Evolutionary conservation across 2,329 filamentous ascomycete species (phyloP), one percentile per base, ranked within the genome.

Genomic region (Phialemoniopsis sp.): DNA sequence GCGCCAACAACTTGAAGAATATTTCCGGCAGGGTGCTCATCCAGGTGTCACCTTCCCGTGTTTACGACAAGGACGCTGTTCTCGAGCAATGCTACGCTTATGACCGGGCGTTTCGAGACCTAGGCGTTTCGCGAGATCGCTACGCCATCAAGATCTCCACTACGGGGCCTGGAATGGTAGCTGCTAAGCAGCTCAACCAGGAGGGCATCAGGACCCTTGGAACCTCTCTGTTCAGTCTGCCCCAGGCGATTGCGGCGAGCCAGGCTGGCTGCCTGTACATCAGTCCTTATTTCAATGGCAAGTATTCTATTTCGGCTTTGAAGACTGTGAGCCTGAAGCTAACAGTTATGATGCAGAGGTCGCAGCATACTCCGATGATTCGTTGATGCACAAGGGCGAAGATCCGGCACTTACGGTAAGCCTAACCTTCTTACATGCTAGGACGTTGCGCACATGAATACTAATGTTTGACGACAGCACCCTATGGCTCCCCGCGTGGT

Each of bases 101-200:
- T 39, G 59, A 60, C 4, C 59, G 55, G 5, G 64, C 58, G 4
- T 37, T 37, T 19, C 3, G 68, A 68, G 2, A 67, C 36, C 3
- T 14, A 6, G 36, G 36, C 28, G 17, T 75, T 34, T 46, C 60
- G 4, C 60, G 66, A n/a, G 67, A 71, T 41, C 59, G 66, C 12
- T 73, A 66, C 48, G 68, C 64, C 47, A 72, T 75, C 60, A 74
- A 75, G 51, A 73, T 74, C 17, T 69, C 70, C 8, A 63, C 61
- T 19, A 73, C 70, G 0, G 70, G 70, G 0, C 62, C 69, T 0
- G 70, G 66, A 9, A 49, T 74, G 19, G 68, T 64, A 38, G 69
- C 68, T 0, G 66, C 64, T 17, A 66, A 60, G 36, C 55, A 62
- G 13, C 58, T 75, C 26, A 57, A 57, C 4, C 45, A 49, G 1